Evolutionary conservation across 2,329 filamentous ascomycete species (phyloP), one percentile per base, ranked within the genome.

Genomic region (Thyridium curvatum): DNA sequence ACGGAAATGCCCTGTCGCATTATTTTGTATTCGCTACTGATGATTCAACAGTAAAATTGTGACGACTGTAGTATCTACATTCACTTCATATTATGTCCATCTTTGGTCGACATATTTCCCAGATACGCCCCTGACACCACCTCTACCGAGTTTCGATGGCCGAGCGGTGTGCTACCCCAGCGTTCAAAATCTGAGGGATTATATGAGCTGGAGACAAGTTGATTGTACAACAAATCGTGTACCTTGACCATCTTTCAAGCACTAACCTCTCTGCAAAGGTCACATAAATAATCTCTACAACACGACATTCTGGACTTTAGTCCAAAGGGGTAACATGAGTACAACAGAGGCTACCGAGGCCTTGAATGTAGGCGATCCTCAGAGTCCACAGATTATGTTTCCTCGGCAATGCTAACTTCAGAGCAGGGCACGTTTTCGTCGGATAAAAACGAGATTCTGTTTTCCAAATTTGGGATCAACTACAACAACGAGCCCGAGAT

Each of bases 231-330:
- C 4, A 9, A 15, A 15, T 15, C 6, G 6, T 13, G 3, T 17
- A n/a, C 12, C 12, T 3, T 4, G 5, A 6, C 3, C n/a, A 18
- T 9, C 32, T 34, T 2, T 26, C 37, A 21, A 37, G 48, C 37
- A 48, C 49, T 54, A 43, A 58, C 29, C 3, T 10, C 17, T 0
- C 9, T 43, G 10, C 21, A 26, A 6, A 91, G 86, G 86, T 48
- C 93, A 98, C 58, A 94, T 98, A 52, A 98, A 98, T 61, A 98
- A 98, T 54, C 75, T 98, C 4, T 98, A 96, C 63, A 98, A 98
- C 59, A 98, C 93, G 0, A 87, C 88, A 0, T 97, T 97, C 60
- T 98, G 93, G 93, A 72, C 83, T 1, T 69, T 98, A 52, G 84
- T 97, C 16, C 79, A 87, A 46, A 68, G 79, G 35, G 90, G 86